Base-by-base conservation (phyloP, 495 filamentous ascomycete genomes). In the Ascobolus immersus region DNA sequence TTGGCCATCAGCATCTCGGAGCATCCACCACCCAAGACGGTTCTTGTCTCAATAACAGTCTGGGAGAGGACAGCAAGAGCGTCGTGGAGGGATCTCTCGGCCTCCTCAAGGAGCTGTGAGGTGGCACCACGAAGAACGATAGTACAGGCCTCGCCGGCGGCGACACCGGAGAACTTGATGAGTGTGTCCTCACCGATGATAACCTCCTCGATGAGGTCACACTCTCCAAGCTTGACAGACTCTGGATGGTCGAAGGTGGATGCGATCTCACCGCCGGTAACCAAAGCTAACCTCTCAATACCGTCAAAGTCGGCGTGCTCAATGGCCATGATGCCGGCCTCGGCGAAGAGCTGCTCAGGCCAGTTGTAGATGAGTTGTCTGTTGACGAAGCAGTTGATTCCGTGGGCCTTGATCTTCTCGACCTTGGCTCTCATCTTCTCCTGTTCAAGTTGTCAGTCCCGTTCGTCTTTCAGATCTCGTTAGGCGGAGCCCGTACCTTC, bases 381-480 rank as follows among this genome's bases (percentile, higher is more conserved):
- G 63, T 96, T 96, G 50, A 96, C 89, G 57, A 96, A 96, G 61
- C 89, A 94, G 65, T 96, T 96, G 59, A 96, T 92, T 25, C 86
- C 86, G 47, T 96, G 89, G 21, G 79, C 67, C 68, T 94, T 96
- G 61, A 96, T 96, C 48, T 73, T 81, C 47, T 96, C 89, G 26
- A 96, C 86, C 64, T 96, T 96, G 35, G 75, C 73, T 57, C 77
- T 86, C 86, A 96, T 96, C 71, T 94, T 96, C 48, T 94, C 84
- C 35, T 77, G 71, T n/a, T n/a, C n/a, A n/a, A n/a, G n/a, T n/a
- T n/a, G n/a, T n/a, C n/a, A n/a, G n/a, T n/a, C n/a, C n/a, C n/a
- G n/a, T n/a, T n/a, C n/a, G n/a, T n/a, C n/a, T n/a, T n/a, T n/a
- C n/a, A n/a, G n/a, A n/a, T n/a, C n/a, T n/a, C n/a, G n/a, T n/a